Percentiles rank a stretch among this genome's conserved stretches.
Evolutionary conservation across 805 yeast species (phyloP).

Genomic region (Nakazawaea anatomiae): DNA sequence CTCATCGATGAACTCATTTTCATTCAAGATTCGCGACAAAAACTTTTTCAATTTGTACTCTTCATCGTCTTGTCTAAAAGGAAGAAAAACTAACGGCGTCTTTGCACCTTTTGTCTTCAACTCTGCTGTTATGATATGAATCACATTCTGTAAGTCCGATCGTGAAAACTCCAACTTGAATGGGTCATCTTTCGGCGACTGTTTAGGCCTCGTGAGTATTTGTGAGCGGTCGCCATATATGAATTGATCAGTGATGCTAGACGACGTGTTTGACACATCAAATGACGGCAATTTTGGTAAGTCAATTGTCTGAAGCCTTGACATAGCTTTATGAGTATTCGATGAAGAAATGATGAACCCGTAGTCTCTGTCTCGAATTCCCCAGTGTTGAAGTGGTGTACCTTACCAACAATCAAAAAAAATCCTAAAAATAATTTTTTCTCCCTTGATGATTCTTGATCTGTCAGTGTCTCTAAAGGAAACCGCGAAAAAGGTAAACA

Average conservation of each 20-base stretch:
- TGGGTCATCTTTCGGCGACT: not conserved
- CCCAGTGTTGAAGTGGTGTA: not conserved
- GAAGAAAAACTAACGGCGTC: constrained; percentile 69
- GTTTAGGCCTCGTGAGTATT: not conserved
- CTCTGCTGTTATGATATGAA: constrained; percentile 68
- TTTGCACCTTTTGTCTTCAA: constrained; percentile 64
- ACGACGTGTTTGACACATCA: constrained; percentile 7
- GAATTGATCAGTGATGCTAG: constrained; percentile 6
- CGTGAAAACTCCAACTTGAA: constrained; percentile 44
- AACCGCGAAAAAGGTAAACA: not conserved
- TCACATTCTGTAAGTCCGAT: constrained; percentile 57
- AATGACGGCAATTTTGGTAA: constrained; percentile 9
- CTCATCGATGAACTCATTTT: constrained; percentile 43
- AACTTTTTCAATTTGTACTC: constrained; percentile 55
- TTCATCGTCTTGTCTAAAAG: constrained; percentile 67
- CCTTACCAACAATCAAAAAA: not conserved
- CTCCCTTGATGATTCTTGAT: not conserved
- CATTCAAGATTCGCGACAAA: constrained; percentile 52
- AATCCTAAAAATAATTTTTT: not conserved
- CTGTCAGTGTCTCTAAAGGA: not conserved
- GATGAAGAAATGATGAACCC: too few species aligned
- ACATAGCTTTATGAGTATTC: not conserved
- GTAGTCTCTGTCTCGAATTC: too few species aligned
- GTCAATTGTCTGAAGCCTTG: constrained; percentile 2
- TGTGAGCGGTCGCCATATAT: constrained; percentile 3